Evolutionary conservation across 371 early-diverging fungal genomes (phyloP), one percentile per base, ranked within the genome.

Genomic region (Enterospora canceri): DNA sequence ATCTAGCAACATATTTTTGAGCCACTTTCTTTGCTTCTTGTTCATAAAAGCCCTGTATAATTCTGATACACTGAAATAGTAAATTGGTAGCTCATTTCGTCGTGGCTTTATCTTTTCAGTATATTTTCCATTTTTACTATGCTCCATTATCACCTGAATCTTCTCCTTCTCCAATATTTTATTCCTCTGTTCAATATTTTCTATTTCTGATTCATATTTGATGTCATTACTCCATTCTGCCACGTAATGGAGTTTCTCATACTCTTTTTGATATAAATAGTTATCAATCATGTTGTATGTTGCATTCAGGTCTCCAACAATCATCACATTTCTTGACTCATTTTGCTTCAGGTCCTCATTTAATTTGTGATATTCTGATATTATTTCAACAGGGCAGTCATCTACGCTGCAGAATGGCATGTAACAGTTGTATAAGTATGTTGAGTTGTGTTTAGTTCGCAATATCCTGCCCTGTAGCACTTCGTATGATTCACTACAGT

Each of bases 261-360:
- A 46, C 54, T 75, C 76, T 0, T 65, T 59, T 8, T 53, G 29
- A 60, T 56, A 75, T 12, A 88, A 86, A 72, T 85, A 87, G 65
- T 89, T 88, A 65, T 91, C 90, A 46, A 87, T 79, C 35, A 83
- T 83, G 4, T 80, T 76, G 48, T 86, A 88, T n/a, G 83, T 76
- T 0, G 87, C 84, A 69, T 91, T 79, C 54, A 89, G 80, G 65
- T 89, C 90, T 0, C 90, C 91, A 16, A 83, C 82, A 0, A 91
- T 71, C 1, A 89, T 74, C 0, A 88, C 86, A 86, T 81, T 12
- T 77, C 62, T 19, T 15, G 4, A 4, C 5, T 51, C 26, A 26
- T 51, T 19, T 51, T 51, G 4, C 58, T 82, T 77, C 15, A 87
- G 74, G 4, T n/a, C 28, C n/a, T 56, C 26, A 51, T 71, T 65